Evolutionary conservation across 2,329 filamentous ascomycete genomes (phyloP).

Genomic region (Ambrosiella cleistominuta): DNA sequence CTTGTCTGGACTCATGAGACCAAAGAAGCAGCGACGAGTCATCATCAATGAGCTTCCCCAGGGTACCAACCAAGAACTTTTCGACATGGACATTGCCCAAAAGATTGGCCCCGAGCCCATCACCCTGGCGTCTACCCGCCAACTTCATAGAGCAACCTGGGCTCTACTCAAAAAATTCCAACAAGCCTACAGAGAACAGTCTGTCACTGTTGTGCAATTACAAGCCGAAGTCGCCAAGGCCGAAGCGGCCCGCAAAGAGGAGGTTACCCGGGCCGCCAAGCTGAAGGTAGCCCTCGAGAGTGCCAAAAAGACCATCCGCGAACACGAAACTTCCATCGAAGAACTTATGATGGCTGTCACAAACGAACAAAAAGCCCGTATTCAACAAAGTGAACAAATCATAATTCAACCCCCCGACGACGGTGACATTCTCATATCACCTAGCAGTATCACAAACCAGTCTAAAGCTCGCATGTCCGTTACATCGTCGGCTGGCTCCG

Average conservation of each 20-base stretch:
- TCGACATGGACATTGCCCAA: slow-evolving; percentile 35
- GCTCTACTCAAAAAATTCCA: slow-evolving; percentile 40
- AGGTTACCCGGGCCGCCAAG: slow-evolving; percentile 32
- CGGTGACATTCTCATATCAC: not conserved
- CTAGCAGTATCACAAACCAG: not conserved
- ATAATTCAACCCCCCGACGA: not conserved
- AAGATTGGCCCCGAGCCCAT: slow-evolving; percentile 24
- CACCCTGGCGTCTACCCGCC: slow-evolving; percentile 9
- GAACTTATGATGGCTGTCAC: slow-evolving; percentile 33
- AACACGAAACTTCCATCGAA: slow-evolving; percentile 35
- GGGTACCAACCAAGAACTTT: slow-evolving; percentile 33
- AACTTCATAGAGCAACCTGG: slow-evolving; percentile 26
- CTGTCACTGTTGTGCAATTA: slow-evolving; percentile 31
- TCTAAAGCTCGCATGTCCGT: slow-evolving; percentile 6
- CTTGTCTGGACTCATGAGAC: slow-evolving; percentile 22
- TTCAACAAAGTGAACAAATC: slow-evolving; percentile 21
- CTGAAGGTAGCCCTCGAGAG: slow-evolving; percentile 43
- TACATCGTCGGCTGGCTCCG: slow-evolving; percentile 19
- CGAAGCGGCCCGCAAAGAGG: slow-evolving; percentile 33
- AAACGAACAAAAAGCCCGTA: slow-evolving; percentile 30
- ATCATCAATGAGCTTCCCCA: slow-evolving; percentile 1
- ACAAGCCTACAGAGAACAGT: slow-evolving; percentile 37
- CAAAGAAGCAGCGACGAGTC: not conserved
- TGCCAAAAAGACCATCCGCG: slow-evolving; percentile 34
- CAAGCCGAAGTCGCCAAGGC: slow-evolving; percentile 38